Evolutionary conservation across 2,329 filamentous ascomycete species (phyloP).

Genomic region (Fusarium pseudocircinatum): DNA sequence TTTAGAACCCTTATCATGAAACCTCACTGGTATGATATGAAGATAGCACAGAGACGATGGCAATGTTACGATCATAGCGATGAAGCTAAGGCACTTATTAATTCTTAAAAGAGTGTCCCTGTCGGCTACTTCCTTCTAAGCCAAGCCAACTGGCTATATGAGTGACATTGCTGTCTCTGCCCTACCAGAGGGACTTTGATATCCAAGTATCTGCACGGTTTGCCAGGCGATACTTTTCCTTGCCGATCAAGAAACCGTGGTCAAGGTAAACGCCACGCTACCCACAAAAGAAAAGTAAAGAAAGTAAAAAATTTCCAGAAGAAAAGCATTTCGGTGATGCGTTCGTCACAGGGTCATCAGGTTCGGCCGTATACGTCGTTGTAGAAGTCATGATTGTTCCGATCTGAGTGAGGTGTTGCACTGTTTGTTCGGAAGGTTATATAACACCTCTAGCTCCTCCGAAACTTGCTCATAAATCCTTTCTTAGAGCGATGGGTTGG

Average conservation of each 20-base stretch:
- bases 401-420: conserved; percentile 17
- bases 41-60: conserved; percentile 10
- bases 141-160: conserved; percentile 13
- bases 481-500: conserved; percentile 43
- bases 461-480: conserved; percentile 40
- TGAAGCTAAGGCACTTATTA: conserved; percentile 36
- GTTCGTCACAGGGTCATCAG: conserved; percentile 33
- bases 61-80: conserved; percentile 33
- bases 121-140: conserved; percentile 13
- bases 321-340: conserved; percentile 23
- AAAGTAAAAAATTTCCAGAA: not conserved
- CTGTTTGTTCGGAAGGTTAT: conserved; percentile 7
- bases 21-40: not conserved
- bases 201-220: conserved; percentile 18
- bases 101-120: conserved; percentile 38
- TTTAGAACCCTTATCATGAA: not conserved
- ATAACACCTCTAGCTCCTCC: conserved; percentile 30
- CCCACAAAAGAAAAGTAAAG: conserved; percentile 21
- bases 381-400: conserved; percentile 16
- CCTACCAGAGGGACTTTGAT: conserved; percentile 40
- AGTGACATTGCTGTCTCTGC: conserved; percentile 22
- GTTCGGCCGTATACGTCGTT: conserved; percentile 35
- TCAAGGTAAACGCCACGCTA: conserved; percentile 37
- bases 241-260: not conserved
- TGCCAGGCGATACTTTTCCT: not conserved